Conservation (phyloP, 495 filamentous ascomycete species). For the Trichoderma parareesei region DNA sequence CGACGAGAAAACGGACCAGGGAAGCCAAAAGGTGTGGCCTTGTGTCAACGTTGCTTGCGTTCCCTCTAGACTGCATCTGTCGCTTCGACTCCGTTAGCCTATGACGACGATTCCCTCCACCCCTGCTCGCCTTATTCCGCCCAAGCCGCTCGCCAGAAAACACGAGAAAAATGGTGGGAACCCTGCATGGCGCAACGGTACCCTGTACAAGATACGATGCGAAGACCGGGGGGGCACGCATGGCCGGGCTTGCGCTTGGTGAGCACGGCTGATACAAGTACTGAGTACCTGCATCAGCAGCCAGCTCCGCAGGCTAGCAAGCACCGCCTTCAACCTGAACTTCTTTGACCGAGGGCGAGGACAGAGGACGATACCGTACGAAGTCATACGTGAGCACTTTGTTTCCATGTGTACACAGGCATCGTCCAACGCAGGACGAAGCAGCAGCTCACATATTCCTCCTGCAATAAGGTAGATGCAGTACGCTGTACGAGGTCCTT, state of each 20-base stretch:
- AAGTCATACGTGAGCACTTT: too few species aligned
- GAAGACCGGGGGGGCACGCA: background rate
- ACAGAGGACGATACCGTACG: too few species aligned
- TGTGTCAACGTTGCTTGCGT: conserved; percentile 9
- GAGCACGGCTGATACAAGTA: background rate
- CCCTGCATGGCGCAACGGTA: background rate
- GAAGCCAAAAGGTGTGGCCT: background rate
- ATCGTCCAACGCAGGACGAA: too few species aligned
- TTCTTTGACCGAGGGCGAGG: too few species aligned
- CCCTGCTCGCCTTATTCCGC: background rate
- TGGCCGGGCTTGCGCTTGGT: background rate
- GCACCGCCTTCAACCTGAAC: background rate
- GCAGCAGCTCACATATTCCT: too few species aligned
- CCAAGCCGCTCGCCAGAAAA: conserved; percentile 1
- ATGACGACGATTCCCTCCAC: background rate
- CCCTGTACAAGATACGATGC: conserved; percentile 7
- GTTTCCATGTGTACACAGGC: too few species aligned
- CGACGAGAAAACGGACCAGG: background rate
- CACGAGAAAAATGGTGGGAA: background rate
- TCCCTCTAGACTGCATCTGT: background rate
- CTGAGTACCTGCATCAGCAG: conserved; percentile 1
- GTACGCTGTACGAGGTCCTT: too few species aligned
- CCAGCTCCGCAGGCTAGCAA: background rate
- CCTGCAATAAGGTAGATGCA: too few species aligned
- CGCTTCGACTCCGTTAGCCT: background rate